Evolutionary conservation across 1,284 basidiomycete species (phyloP), one percentile per base, ranked within the genome.

Genomic region (Puccinia brachypodii): DNA sequence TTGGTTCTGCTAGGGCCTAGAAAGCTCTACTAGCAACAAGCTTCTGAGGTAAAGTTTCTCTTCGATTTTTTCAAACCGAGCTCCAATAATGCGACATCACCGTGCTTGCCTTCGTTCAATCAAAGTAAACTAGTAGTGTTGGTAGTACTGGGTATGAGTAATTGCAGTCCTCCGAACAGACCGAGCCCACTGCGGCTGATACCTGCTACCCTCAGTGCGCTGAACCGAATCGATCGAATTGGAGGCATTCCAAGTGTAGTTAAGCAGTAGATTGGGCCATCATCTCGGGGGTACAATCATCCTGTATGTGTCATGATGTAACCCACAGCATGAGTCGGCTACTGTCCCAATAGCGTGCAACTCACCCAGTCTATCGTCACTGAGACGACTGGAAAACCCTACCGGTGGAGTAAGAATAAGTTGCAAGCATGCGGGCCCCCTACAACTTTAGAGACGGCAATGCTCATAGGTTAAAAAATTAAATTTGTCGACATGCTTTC

Each of bases 121-220:
- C 25, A 38, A 69, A 42, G n/a, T 69, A 36, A 25, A 11, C 38
- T 16, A 8, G 64, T 16, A 36, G 25, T 44, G 16, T 28, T 16
- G 16, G 64, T 16, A 36, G 25, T 36, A 19, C 66, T 69, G 40
- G 38, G 42, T 31, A n/a, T n/a, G n/a, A 28, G 58, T 25, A 28
- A 28, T 8, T 60, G 58, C 47, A 31, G 16, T 72, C 42, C 42
- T 53, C 69, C 69, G 69, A 72, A 25, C 69, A 72, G 14, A 53
- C 69, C 69, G 69, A 50, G 47, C 40, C 68, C 42, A 71, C 68
- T 71, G 68, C 68, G 44, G 40, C 68, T 71, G 22, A 66, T 25
- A n/a, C 42, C 13, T 44, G 38, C 16, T 47, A 14, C 19, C n/a
- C 36, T 28, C 19, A 16, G 40, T 7, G 40, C 42, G 38, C 38